Percentiles rank a stretch among this genome's conserved stretches.
phyloP scores from a whole-genome alignment of 768 basidiomycete genomes.

The Gyrodon lividus region DNA sequence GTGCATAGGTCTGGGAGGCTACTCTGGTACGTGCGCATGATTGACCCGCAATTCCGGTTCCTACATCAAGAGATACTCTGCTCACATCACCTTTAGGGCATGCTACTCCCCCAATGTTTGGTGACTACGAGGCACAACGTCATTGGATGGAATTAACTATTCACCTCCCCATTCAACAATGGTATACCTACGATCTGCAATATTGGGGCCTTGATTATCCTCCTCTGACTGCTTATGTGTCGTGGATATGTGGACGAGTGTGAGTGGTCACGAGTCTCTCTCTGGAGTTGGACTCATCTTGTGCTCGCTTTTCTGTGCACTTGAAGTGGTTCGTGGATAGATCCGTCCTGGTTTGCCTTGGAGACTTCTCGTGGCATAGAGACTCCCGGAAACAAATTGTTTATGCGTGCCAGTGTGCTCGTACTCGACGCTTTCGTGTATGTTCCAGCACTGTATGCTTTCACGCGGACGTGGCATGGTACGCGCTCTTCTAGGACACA shows the following conservation, averaged over 20 bases:
- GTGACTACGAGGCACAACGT: constrained; percentile 91
- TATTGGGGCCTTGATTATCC: constrained; percentile 98
- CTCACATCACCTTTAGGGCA: constrained; percentile 43
- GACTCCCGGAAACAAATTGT: constrained; percentile 60
- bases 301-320: neutral
- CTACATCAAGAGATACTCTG: neutral
- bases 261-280: constrained; percentile 38
- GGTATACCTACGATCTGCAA: constrained; percentile 86
- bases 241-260: constrained; percentile 80
- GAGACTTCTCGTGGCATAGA: constrained; percentile 73
- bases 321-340: constrained; percentile 47
- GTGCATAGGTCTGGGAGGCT: constrained; percentile 70
- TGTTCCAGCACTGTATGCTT: constrained; percentile 69
- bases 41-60: neutral
- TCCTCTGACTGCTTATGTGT: constrained; percentile 86
- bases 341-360: constrained; percentile 69
- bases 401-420: constrained; percentile 80
- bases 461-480: constrained; percentile 62
- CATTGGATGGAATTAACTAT: constrained; percentile 94
- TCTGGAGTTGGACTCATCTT: constrained; percentile 5
- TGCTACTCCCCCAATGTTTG: constrained; percentile 77
- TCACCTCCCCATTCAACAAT: constrained; percentile 69
- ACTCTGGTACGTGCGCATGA: constrained; percentile 65
- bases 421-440: constrained; percentile 69
- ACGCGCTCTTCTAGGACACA: constrained; percentile 75